These are phyloP conservation scores for Pharus latifolius DNA, from an alignment of 176 grass and related monocot genomes.

Conservation along the genomic window DNA sequence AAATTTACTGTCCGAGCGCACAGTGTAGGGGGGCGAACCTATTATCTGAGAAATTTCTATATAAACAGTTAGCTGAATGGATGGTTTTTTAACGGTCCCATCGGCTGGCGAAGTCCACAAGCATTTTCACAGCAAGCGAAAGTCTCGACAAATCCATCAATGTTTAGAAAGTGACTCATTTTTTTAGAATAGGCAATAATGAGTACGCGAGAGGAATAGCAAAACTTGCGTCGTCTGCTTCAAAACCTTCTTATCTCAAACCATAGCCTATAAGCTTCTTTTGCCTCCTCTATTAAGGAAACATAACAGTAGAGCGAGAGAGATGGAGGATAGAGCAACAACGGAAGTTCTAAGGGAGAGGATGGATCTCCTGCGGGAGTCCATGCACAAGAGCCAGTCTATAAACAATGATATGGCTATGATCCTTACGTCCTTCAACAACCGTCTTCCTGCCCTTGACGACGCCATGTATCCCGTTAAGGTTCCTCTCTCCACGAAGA, in stretches of 20 bases:
- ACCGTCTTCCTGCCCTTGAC: conserved; percentile 5
- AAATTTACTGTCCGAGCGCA: no score
- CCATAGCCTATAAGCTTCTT: not conserved
- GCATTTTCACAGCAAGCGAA: no score
- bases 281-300: not conserved
- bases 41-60: no score
- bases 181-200: no score
- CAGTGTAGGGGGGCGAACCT: no score
- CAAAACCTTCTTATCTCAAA: not conserved
- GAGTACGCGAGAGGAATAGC: not conserved
- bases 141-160: no score
- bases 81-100: no score
- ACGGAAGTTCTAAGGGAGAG: not conserved
- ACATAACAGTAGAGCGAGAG: not conserved
- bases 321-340: not conserved
- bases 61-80: no score
- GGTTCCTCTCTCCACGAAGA: not conserved
- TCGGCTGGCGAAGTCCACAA: no score
- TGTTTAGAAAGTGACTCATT: no score
- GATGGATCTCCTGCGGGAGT: not conserved
- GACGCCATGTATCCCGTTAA: not conserved
- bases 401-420: not conserved
- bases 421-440: not conserved
- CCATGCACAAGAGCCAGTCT: not conserved
- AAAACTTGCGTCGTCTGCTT: not conserved